These are phyloP conservation scores for Albifimbria verrucaria DNA, from an alignment of 2,329 filamentous ascomycete genomes.

Conservation along the genomic window DNA sequence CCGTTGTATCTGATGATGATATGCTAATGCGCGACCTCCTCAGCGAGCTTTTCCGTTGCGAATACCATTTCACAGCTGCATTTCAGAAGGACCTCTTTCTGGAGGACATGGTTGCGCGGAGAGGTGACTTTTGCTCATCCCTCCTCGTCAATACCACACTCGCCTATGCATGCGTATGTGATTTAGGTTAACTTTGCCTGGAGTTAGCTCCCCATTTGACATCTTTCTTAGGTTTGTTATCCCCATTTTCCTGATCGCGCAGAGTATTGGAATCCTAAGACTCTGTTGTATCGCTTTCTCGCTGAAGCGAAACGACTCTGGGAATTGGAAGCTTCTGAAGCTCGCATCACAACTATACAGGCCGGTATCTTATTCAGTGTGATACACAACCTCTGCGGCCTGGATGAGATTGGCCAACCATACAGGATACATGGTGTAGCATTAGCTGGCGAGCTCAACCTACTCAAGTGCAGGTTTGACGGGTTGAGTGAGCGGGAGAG, in stretches of 20 bases:
- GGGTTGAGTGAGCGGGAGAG: constrained; percentile 12
- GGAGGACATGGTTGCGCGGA: constrained; percentile 30
- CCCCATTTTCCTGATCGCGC: constrained; percentile 20
- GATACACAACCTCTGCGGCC: constrained; percentile 27
- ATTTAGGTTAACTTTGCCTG: background rate
- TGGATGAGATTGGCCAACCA: constrained; percentile 33
- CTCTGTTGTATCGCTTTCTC: constrained; percentile 30
- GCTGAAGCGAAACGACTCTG: constrained; percentile 36
- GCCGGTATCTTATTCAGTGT: constrained; percentile 29
- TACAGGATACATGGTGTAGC: constrained; percentile 28
- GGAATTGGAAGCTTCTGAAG: constrained; percentile 27
- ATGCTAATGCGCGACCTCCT: constrained; percentile 29
- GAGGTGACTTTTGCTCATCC: constrained; percentile 32
- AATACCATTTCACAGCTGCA: constrained; percentile 30
- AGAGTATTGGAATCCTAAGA: constrained; percentile 33
- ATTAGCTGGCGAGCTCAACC: constrained; percentile 26
- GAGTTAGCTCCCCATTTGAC: background rate
- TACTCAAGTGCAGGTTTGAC: constrained; percentile 21
- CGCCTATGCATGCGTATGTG: constrained; percentile 31
- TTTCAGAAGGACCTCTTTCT: constrained; percentile 39
- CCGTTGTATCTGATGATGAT: constrained; percentile 30
- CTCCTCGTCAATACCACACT: constrained; percentile 36
- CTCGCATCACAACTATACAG: constrained; percentile 32
- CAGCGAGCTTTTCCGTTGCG: constrained; percentile 23
- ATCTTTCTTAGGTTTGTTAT: constrained; percentile 23